Percentiles rank a stretch among this genome's conserved stretches.
These are phyloP conservation scores for Cyberlindnera galapagoensis DNA, from an alignment of 805 yeast species.

Conservation along the genomic window DNA sequence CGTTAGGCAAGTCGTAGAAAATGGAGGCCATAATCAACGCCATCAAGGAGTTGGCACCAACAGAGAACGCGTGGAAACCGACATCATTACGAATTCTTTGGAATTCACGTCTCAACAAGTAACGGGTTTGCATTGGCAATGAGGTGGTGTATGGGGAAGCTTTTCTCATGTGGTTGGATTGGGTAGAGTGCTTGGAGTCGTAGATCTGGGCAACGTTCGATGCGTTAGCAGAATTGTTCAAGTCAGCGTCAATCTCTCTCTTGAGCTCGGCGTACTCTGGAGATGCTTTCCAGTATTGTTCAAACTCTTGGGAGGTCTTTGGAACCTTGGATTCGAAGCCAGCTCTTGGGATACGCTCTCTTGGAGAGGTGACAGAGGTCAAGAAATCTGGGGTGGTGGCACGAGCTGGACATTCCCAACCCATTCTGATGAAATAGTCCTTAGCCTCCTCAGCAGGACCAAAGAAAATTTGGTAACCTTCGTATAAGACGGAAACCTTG, in stretches of 20 bases:
- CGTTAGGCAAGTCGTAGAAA: conserved; percentile 41
- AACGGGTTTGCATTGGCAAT: conserved; percentile 44
- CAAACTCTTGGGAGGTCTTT: conserved; percentile 45
- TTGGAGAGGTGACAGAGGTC: conserved; percentile 49
- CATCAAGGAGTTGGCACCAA: conserved; percentile 42
- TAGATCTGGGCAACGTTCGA: conserved; percentile 34
- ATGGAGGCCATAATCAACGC: conserved; percentile 51
- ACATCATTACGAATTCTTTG: conserved; percentile 43
- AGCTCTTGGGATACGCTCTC: conserved; percentile 36
- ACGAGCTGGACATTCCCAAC: conserved; percentile 48
- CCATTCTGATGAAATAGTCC: conserved; percentile 45
- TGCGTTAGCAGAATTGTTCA: conserved; percentile 3
- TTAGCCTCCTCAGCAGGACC: conserved; percentile 43
- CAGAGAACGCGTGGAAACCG: conserved; percentile 38
- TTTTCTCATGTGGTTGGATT: conserved; percentile 39
- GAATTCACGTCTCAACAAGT: conserved; percentile 38
- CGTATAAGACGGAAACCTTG: conserved; percentile 46
- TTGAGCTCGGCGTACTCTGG: conserved; percentile 28
- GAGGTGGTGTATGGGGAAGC: conserved; percentile 50
- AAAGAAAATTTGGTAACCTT: conserved; percentile 49
- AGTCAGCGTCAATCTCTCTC: conserved; percentile 7
- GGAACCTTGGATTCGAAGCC: conserved; percentile 48
- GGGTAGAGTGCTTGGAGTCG: conserved; percentile 45
- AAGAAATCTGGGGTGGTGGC: conserved; percentile 56
- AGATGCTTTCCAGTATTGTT: conserved; percentile 42